phyloP scores from a whole-genome alignment of 2,329 filamentous ascomycete genomes.

The Exophiala lecanii-corni region DNA sequence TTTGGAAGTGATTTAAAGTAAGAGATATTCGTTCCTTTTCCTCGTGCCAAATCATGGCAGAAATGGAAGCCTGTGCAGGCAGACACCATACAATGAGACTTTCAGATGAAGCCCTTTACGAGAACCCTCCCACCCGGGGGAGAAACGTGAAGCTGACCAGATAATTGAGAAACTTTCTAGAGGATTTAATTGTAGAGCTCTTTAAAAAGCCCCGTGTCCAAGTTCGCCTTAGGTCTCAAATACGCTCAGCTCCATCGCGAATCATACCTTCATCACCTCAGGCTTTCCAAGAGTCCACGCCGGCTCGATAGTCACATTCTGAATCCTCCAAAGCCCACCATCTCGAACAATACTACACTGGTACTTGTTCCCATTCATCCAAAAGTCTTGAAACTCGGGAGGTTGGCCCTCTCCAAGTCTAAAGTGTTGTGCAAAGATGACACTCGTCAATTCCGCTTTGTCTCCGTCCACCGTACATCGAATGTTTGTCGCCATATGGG shows the following conservation, averaged over 20 bases:
- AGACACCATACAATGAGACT: too few relatives aligned
- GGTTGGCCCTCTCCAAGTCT: conserved; percentile 8
- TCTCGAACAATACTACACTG: conserved; percentile 7
- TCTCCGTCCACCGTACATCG: conserved; percentile 13
- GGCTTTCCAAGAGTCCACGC: conserved; percentile 13
- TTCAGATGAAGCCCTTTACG: too few relatives aligned
- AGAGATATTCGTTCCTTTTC: too few relatives aligned
- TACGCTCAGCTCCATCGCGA: too few relatives aligned
- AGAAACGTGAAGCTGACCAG: too few relatives aligned
- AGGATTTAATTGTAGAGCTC: neutral
- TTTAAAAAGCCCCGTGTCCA: neutral
- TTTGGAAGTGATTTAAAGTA: too few relatives aligned
- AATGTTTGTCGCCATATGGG: conserved; percentile 12
- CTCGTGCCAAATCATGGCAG: too few relatives aligned
- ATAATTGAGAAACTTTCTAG: conserved; percentile 4
- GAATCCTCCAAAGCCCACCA: conserved; percentile 11
- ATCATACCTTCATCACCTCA: conserved; percentile 17
- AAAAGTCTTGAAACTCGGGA: conserved; percentile 13
- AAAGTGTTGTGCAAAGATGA: conserved; percentile 13
- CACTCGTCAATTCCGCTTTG: conserved; percentile 9
- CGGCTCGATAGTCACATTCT: conserved; percentile 6
- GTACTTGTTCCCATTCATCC: conserved; percentile 11
- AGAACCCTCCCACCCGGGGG: too few relatives aligned
- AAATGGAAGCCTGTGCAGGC: too few relatives aligned
- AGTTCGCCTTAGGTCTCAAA: neutral